Conservation (phyloP, 148 eudicot genomes). For the Limonium bicolor region DNA sequence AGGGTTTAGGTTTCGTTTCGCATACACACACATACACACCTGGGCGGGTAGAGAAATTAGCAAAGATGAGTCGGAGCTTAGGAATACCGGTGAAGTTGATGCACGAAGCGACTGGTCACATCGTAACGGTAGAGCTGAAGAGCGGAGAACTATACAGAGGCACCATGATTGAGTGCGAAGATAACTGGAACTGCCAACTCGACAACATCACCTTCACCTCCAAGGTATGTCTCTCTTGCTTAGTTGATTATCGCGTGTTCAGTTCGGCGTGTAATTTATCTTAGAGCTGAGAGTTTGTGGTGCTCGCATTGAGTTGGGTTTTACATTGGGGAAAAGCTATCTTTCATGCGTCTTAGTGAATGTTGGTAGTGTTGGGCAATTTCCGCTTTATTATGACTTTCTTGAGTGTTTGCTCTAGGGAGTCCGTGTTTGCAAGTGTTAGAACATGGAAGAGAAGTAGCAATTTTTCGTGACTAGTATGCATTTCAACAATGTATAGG, state of each 20-base stretch:
- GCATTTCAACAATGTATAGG: too few species aligned
- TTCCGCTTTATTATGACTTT: too few species aligned
- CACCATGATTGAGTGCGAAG: conserved; percentile 82
- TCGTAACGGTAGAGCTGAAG: conserved; percentile 82
- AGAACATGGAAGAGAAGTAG: too few species aligned
- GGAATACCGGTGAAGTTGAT: conserved; percentile 69
- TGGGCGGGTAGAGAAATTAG: not conserved
- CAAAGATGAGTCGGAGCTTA: conserved; percentile 53
- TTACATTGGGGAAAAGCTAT: too few species aligned
- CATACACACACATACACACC: too few species aligned
- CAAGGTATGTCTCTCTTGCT: conserved; percentile 24
- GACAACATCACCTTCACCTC: conserved; percentile 87
- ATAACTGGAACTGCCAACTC: conserved; percentile 94
- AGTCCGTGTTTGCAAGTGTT: too few species aligned
- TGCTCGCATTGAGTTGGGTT: too few species aligned
- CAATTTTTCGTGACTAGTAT: too few species aligned
- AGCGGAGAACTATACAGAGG: conserved; percentile 92
- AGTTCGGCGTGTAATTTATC: not conserved
- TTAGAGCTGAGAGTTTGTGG: not conserved
- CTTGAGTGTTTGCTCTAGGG: too few species aligned
- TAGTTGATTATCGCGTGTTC: not conserved
- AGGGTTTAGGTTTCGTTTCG: too few species aligned
- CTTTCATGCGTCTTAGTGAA: too few species aligned
- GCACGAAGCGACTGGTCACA: conserved; percentile 68
- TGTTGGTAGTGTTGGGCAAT: too few species aligned